A percentile compares a stretch with the other conserved stretches of the same genome.
Conservation (phyloP, 345 rosid genomes). For the Noccaea caerulescens region DNA sequence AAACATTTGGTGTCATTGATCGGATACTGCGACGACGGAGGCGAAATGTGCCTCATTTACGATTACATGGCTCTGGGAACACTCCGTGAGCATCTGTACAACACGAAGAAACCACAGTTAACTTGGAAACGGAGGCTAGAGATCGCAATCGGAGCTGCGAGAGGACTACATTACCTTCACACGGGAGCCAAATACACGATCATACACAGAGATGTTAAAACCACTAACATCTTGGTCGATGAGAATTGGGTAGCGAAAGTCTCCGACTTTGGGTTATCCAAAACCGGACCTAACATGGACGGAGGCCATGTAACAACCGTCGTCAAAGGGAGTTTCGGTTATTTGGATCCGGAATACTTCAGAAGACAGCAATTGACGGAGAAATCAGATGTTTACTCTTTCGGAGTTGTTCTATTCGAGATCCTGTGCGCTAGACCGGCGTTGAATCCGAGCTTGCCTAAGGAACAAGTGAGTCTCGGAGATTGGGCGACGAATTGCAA, state of each 20-base stretch:
- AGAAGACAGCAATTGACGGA: constrained; percentile 77
- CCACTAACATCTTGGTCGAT: constrained; percentile 84
- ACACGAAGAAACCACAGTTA: constrained; percentile 54
- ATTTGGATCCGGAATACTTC: constrained; percentile 86
- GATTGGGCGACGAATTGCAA: constrained; percentile 79
- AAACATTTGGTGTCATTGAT: constrained; percentile 88
- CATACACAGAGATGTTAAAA: constrained; percentile 92
- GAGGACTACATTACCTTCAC: constrained; percentile 90
- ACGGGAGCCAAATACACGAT: constrained; percentile 88
- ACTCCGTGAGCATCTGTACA: constrained; percentile 71
- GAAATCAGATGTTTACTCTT: constrained; percentile 86
- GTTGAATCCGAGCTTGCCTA: constrained; percentile 64
- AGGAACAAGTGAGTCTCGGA: constrained; percentile 84
- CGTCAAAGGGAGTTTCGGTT: constrained; percentile 91
- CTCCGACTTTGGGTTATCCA: constrained; percentile 79
- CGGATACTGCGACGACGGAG: constrained; percentile 81
- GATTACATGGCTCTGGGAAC: constrained; percentile 91
- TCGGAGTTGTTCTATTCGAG: constrained; percentile 88
- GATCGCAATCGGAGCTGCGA: constrained; percentile 75
- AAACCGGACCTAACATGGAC: constrained; percentile 70
- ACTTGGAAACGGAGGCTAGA: constrained; percentile 80
- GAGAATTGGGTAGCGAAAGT: constrained; percentile 88
- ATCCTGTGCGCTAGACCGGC: constrained; percentile 76
- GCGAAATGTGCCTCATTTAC: constrained; percentile 82
- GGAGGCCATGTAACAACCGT: constrained; percentile 83